These are phyloP conservation scores for Pisolithus thermaeus DNA, from an alignment of 1,284 basidiomycete genomes.

Conservation along the genomic window DNA sequence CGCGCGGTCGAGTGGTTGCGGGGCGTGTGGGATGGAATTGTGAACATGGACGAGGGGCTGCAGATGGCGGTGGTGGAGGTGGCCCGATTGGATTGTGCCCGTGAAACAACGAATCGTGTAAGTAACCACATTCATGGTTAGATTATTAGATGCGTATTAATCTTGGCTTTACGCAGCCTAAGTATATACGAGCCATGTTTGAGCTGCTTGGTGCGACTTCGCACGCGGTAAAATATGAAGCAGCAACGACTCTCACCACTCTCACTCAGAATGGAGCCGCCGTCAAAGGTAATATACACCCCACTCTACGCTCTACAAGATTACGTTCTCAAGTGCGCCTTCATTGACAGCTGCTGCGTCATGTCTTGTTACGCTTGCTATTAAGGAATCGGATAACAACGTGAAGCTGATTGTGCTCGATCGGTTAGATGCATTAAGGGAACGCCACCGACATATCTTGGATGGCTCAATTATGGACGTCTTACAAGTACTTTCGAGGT, in stretches of 20 bases:
- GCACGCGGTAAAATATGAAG: slow-evolving; percentile 97
- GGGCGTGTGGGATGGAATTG: slow-evolving; percentile 80
- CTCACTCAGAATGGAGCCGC: slow-evolving; percentile 96
- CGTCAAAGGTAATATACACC: slow-evolving; percentile 67
- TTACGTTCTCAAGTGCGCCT: background rate
- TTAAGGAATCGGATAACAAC: slow-evolving; percentile 98
- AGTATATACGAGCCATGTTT: slow-evolving; percentile 93
- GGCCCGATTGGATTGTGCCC: slow-evolving; percentile 86
- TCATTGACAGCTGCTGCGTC: slow-evolving; percentile 74
- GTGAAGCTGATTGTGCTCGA: slow-evolving; percentile 98
- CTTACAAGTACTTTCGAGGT: slow-evolving; percentile 84
- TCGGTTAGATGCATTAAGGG: slow-evolving; percentile 79
- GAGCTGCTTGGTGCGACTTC: slow-evolving; percentile 91
- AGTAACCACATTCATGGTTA: slow-evolving; percentile 22
- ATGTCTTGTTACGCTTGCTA: slow-evolving; percentile 84
- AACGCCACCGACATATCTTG: slow-evolving; percentile 87
- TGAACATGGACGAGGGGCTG: slow-evolving; percentile 85
- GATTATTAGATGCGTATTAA: slow-evolving; percentile 1
- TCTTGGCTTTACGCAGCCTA: slow-evolving; percentile 44
- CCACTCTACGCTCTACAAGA: background rate
- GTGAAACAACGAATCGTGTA: slow-evolving; percentile 75
- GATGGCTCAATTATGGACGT: slow-evolving; percentile 96
- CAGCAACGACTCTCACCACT: slow-evolving; percentile 91
- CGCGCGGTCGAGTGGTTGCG: slow-evolving; percentile 92
- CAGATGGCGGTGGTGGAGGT: slow-evolving; percentile 97